These are phyloP conservation scores for Penicillium psychrosexuale DNA, from an alignment of 2,329 filamentous ascomycete genomes.

Conservation along the genomic window DNA sequence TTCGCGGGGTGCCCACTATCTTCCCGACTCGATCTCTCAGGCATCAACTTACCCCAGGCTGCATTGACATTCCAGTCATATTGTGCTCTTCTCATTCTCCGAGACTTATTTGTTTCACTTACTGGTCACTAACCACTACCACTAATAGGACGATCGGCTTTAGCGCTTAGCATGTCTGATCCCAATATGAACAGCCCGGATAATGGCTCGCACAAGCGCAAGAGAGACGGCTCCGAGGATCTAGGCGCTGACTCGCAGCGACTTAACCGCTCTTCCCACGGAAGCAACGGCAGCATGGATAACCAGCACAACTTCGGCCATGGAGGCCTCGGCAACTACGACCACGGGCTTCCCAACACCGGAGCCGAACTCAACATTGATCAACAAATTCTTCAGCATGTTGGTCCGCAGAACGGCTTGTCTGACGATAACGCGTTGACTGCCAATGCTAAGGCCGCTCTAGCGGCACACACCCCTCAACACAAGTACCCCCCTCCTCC, in stretches of 20 bases:
- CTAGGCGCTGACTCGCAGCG: slow-evolving; percentile 41
- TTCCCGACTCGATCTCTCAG: slow-evolving; percentile 9
- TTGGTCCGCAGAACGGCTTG: slow-evolving; percentile 54
- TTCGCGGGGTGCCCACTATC: slow-evolving; percentile 15
- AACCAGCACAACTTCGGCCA: slow-evolving; percentile 36
- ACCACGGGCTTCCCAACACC: slow-evolving; percentile 38
- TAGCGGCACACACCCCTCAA: slow-evolving; percentile 45
- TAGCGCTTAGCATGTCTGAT: slow-evolving; percentile 35
- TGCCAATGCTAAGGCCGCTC: slow-evolving; percentile 48
- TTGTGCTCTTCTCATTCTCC: neutral
- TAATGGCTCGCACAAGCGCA: slow-evolving; percentile 38
- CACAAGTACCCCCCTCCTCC: slow-evolving; percentile 47
- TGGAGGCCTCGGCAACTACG: slow-evolving; percentile 34
- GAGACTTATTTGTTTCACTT: slow-evolving; percentile 1
- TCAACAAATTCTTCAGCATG: slow-evolving; percentile 48
- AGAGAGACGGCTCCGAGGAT: slow-evolving; percentile 41
- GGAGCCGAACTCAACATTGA: slow-evolving; percentile 44
- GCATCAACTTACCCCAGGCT: slow-evolving; percentile 1
- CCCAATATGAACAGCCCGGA: slow-evolving; percentile 38
- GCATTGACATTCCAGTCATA: slow-evolving; percentile 7
- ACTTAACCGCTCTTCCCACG: slow-evolving; percentile 41
- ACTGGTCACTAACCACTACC: slow-evolving; percentile 17
- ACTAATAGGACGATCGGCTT: slow-evolving; percentile 9
- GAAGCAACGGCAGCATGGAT: slow-evolving; percentile 41
- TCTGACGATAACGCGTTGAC: slow-evolving; percentile 48